phyloP scores from a whole-genome alignment of 1,139 yeast genomes.

The Blastobotrys elegans region DNA sequence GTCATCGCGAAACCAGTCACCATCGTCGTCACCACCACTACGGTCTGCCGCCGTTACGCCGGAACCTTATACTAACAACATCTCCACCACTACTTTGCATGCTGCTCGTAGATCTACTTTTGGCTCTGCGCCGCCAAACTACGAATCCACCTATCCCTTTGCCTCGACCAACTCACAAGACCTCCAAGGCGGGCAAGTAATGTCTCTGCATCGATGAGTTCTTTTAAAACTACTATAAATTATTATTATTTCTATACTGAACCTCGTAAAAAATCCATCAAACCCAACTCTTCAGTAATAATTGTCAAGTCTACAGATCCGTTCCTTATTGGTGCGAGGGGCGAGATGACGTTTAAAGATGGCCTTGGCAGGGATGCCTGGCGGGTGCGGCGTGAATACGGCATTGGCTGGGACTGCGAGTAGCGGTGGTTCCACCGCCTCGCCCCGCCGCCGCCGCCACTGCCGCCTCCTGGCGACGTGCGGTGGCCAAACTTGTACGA shows the following conservation, averaged over 20 bases:
- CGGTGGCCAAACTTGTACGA: constrained; percentile 4
- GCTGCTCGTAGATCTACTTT: background rate
- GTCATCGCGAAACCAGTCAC: background rate
- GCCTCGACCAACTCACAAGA: background rate
- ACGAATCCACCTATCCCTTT: constrained; percentile 5
- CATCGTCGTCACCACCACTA: background rate
- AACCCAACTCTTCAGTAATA: constrained; percentile 11
- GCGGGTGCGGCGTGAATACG: background rate
- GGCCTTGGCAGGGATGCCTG: no score
- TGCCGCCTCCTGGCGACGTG: background rate
- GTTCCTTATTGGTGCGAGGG: constrained; percentile 8
- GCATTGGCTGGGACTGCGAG: background rate
- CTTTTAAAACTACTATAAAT: no score
- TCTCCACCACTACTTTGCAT: background rate
- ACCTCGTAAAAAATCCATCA: constrained; percentile 11
- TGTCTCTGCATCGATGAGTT: no score
- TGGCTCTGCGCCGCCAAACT: constrained; percentile 5
- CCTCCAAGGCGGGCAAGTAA: no score
- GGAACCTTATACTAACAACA: background rate
- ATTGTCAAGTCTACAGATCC: background rate
- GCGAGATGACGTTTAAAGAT: constrained; percentile 14
- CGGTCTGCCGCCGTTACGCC: background rate
- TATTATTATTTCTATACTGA: background rate
- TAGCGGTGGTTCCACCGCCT: background rate
- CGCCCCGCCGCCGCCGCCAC: background rate